Evolutionary conservation across 75 land plant genomes (phyloP).

Genomic region (Isoetes taiwanensis): DNA sequence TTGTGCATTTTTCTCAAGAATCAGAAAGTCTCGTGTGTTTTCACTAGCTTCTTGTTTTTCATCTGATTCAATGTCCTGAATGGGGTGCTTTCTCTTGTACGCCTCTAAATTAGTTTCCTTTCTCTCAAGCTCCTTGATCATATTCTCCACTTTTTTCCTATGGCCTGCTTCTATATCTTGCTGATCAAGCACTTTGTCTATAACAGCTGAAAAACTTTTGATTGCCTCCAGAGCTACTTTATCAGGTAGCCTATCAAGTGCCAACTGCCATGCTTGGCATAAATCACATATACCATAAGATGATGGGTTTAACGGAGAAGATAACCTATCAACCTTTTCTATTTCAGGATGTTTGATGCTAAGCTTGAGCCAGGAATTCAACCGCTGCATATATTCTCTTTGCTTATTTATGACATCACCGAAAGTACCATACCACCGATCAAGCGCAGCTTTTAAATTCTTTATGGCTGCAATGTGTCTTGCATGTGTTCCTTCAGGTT

Average conservation of each 20-base stretch:
- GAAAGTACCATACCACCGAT: background rate
- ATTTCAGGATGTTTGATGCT: background rate
- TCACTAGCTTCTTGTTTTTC: no score
- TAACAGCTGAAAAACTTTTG: background rate
- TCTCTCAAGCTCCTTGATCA: background rate
- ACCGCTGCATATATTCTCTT: background rate
- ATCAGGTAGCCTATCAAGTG: slow-evolving; percentile 4
- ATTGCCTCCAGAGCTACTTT: background rate
- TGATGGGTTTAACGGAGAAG: background rate
- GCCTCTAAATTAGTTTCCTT: background rate
- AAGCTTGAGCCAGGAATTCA: background rate
- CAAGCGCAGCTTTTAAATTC: background rate
- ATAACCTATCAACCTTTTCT: background rate
- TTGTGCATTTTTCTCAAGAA: no score
- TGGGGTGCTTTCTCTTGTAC: slow-evolving; percentile 5
- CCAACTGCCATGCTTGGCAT: background rate
- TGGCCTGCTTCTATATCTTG: background rate
- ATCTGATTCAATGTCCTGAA: no score
- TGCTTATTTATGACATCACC: background rate
- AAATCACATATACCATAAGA: background rate
- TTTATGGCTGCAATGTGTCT: background rate
- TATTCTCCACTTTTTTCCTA: background rate
- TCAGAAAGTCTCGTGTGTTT: no score
- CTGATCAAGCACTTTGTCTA: background rate
- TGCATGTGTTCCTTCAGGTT: background rate